phyloP scores from a whole-genome alignment of 1,284 basidiomycete species.

The Sporisorium iseilematis-ciliati region DNA sequence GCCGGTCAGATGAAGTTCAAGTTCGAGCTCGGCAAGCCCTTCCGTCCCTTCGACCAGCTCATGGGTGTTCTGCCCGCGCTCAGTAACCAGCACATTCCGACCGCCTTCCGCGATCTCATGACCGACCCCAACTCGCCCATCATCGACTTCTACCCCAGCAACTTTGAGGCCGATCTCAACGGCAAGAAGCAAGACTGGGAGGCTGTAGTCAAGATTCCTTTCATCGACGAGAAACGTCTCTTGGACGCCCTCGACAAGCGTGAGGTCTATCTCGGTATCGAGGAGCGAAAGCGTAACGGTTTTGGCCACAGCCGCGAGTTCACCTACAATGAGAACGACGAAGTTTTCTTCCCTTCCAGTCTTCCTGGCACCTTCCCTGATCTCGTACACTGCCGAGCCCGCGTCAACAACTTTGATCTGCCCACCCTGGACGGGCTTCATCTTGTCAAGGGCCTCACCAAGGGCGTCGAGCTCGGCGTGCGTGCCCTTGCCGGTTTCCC shows the following conservation, averaged over 20 bases:
- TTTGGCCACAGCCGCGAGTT: slow-evolving; percentile 86
- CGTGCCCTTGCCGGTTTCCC: slow-evolving; percentile 95
- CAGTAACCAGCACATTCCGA: slow-evolving; percentile 87
- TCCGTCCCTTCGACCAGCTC: slow-evolving; percentile 93
- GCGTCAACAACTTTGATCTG: slow-evolving; percentile 81
- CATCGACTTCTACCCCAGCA: slow-evolving; percentile 90
- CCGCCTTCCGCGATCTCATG: slow-evolving; percentile 93
- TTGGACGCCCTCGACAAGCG: slow-evolving; percentile 77
- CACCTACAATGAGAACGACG: slow-evolving; percentile 74
- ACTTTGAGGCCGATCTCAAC: slow-evolving; percentile 93
- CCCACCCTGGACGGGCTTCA: slow-evolving; percentile 86
- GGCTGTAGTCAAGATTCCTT: slow-evolving; percentile 97
- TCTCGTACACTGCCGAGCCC: slow-evolving; percentile 83
- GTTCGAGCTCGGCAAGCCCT: slow-evolving; percentile 88
- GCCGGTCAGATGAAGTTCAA: slow-evolving; percentile 84
- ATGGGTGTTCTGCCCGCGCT: slow-evolving; percentile 97
- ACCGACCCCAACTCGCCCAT: slow-evolving; percentile 86
- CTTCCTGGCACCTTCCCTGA: slow-evolving; percentile 94
- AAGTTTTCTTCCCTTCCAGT: slow-evolving; percentile 86
- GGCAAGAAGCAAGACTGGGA: slow-evolving; percentile 99
- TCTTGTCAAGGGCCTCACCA: slow-evolving; percentile 85
- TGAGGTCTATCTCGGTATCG: slow-evolving; percentile 83
- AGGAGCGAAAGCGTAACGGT: slow-evolving; percentile 82
- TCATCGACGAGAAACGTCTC: slow-evolving; percentile 87
- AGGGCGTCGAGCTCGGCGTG: slow-evolving; percentile 87